phyloP scores from a whole-genome alignment of 208 protist species.

The Crithidia sp. region DNA sequence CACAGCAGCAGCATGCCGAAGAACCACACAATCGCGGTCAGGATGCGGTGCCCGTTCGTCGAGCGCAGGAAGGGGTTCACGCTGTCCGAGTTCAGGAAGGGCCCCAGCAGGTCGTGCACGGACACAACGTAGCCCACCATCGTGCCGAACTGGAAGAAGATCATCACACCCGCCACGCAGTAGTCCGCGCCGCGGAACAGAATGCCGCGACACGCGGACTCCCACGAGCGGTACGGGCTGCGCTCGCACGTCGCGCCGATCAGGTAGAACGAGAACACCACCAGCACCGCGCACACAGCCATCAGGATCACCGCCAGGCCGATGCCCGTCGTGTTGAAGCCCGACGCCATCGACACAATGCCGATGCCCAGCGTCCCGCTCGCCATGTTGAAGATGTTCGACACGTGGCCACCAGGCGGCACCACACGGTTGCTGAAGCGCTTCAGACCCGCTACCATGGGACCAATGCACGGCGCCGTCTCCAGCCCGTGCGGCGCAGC shows the following conservation, averaged over 20 bases:
- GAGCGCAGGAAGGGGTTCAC: slow-evolving; percentile 37
- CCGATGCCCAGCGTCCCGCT: slow-evolving; percentile 61
- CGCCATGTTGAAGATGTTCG: slow-evolving; percentile 67
- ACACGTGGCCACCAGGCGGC: slow-evolving; percentile 55
- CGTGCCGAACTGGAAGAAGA: slow-evolving; percentile 53
- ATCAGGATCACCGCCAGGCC: slow-evolving; percentile 54
- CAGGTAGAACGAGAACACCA: slow-evolving; percentile 71
- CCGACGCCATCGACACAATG: slow-evolving; percentile 61
- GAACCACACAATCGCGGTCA: slow-evolving; percentile 55
- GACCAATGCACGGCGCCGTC: slow-evolving; percentile 1
- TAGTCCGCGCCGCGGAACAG: slow-evolving; percentile 69
- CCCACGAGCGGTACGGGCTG: slow-evolving; percentile 57
- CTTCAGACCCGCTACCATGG: background rate
- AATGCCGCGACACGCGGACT: slow-evolving; percentile 50
- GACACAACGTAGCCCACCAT: slow-evolving; percentile 69
- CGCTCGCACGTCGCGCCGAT: slow-evolving; percentile 59
- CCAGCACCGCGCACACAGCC: slow-evolving; percentile 44
- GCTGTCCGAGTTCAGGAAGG: slow-evolving; percentile 37
- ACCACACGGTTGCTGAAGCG: slow-evolving; percentile 27
- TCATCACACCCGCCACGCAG: slow-evolving; percentile 46
- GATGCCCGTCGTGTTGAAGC: slow-evolving; percentile 63
- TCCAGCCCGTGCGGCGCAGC: background rate
- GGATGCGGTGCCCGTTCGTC: slow-evolving; percentile 41
- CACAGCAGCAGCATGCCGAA: slow-evolving; percentile 66
- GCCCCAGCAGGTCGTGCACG: slow-evolving; percentile 49